Evolutionary conservation across 139 green algal genomes (phyloP), one percentile per base, ranked within the genome.

Genomic region (Chlamydomonas schloesseri): DNA sequence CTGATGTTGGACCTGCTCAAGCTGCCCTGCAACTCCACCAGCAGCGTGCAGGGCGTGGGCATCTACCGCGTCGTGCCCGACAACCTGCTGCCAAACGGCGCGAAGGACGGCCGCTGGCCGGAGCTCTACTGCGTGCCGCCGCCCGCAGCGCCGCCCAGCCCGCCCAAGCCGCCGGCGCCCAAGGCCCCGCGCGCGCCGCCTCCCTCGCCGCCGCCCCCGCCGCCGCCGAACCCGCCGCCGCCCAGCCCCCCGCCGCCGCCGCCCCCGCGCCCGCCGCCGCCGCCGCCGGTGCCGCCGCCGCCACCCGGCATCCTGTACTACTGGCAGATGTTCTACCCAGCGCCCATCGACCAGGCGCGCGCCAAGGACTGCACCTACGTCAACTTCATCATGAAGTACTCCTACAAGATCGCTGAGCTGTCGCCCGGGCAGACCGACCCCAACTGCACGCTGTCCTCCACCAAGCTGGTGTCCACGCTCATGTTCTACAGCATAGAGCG

Each of bases 311-410:
- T 83, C 36, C 3, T 47, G 1, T 83, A 73, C 37, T 23, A 28
- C 13, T 83, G 60, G 60, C 76, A 72, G 57, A 13, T 83, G 28
- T 72, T 83, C 36, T 83, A 83, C 62, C 37, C 76, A 13, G 29
- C 29, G 29, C 36, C 60, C 17, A 33, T 37, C 4, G 15, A 2
- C 42, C 42, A 50, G 42, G 42, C 42, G 0, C 60, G 58, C 3
- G 5, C 73, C 8, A 31, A 3, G 24, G 76, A 83, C 29, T 83
- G 76, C 36, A 1, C 4, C 0, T 26, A 33, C 1, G 36, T 83
- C 18, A 73, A 20, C 17, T 83, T 83, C 36, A 62, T 83, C 37
- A 42, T 83, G 28, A 60, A 62, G 0, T 83, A 73, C 36, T 60
- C 31, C 20, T 83, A 83, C 36, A 73, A 60, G 42, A 57, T 73